Percentiles rank a stretch among this genome's conserved stretches.
These are phyloP conservation scores for Sequoia sempervirens DNA, from an alignment of 75 land plant genomes.

Conservation along the genomic window DNA sequence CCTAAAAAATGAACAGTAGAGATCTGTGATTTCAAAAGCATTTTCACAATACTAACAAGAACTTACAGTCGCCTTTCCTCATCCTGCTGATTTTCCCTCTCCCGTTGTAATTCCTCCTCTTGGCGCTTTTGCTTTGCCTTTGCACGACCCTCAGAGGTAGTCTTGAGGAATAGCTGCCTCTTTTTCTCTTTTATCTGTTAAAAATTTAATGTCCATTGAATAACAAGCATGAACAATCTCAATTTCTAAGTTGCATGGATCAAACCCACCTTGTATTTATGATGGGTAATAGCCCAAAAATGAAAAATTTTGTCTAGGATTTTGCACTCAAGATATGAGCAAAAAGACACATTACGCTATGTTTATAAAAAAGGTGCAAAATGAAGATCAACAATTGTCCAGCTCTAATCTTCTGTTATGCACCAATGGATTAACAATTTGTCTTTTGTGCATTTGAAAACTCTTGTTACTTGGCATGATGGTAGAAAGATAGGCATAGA, in stretches of 20 bases:
- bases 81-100: conserved; percentile 71
- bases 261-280: background rate
- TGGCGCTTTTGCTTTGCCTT: conserved; percentile 80
- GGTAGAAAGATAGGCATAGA: background rate
- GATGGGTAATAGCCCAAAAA: background rate
- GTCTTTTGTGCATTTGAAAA: background rate
- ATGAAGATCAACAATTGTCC: background rate
- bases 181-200: conserved; percentile 82
- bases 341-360: background rate
- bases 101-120: conserved; percentile 71
- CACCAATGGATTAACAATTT: background rate
- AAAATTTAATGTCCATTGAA: background rate
- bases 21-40: background rate
- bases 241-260: background rate
- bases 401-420: background rate
- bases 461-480: background rate
- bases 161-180: conserved; percentile 78
- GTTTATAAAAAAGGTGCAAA: background rate
- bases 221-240: background rate
- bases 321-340: background rate
- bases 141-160: conserved; percentile 82
- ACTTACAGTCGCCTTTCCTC: conserved; percentile 84
- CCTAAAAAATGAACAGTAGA: background rate
- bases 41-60: background rate
- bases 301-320: background rate